These are phyloP conservation scores for Penicillium antarcticum DNA, from an alignment of 495 filamentous ascomycete species.

Conservation along the genomic window DNA sequence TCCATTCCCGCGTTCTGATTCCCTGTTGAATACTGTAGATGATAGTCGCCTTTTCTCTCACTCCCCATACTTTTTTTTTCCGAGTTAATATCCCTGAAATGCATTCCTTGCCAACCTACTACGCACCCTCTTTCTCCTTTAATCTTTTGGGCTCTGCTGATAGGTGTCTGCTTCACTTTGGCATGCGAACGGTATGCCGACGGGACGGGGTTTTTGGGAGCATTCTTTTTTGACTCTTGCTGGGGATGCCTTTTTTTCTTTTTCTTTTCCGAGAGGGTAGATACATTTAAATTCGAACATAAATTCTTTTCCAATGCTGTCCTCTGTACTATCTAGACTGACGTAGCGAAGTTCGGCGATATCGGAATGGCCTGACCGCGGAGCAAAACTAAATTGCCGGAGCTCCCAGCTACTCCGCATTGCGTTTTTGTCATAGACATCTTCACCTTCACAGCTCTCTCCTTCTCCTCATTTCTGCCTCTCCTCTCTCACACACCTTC, in stretches of 20 bases:
- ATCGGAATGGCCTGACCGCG: constrained; percentile 29
- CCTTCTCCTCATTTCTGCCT: constrained; percentile 1
- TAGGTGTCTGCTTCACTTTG: background rate
- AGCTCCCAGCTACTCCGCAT: constrained; percentile 11
- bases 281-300: constrained; percentile 5
- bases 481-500: background rate
- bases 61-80: background rate
- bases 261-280: background rate
- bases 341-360: constrained; percentile 16
- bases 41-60: background rate
- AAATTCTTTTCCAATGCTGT: background rate
- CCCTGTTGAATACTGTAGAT: constrained; percentile 9
- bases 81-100: constrained; percentile 5
- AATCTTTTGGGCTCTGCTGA: background rate
- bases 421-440: too few species aligned
- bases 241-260: background rate
- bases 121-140: background rate
- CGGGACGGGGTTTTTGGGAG: background rate
- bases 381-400: constrained; percentile 26
- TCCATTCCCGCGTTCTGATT: background rate
- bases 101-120: background rate
- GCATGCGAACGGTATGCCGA: too few species aligned
- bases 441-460: background rate
- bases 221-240: background rate
- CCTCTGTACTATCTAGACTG: background rate